A percentile compares a stretch with the other conserved stretches of the same genome.
phyloP scores from a whole-genome alignment of 31 red algal species.

The Porphyra umbilicalis region DNA sequence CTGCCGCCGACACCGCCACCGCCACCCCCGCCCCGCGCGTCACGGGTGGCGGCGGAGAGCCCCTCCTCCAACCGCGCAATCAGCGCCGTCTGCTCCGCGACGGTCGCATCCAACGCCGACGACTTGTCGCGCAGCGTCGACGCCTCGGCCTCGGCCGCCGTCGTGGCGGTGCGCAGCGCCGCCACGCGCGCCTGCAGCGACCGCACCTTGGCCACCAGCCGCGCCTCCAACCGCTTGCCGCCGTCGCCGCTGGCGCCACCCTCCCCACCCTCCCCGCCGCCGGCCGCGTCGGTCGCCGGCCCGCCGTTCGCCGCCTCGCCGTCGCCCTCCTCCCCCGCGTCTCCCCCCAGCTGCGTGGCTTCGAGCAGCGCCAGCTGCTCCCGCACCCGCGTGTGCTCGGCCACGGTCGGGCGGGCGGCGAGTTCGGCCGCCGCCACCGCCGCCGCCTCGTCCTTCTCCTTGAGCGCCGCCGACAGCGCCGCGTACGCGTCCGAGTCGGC shows the following conservation, averaged over 20 bases:
- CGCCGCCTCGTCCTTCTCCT: constrained; percentile 41
- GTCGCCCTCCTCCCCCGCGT: constrained; percentile 2
- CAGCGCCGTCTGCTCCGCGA: constrained; percentile 56
- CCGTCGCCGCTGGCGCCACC: background rate
- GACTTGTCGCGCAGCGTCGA: constrained; percentile 17
- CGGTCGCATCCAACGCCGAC: constrained; percentile 47
- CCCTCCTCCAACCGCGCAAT: constrained; percentile 65
- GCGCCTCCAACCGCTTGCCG: constrained; percentile 42
- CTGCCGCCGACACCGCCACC: background rate
- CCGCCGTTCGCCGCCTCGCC: background rate
- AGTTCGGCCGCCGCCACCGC: constrained; percentile 15
- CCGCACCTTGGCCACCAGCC: constrained; percentile 51
- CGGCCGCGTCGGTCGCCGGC: background rate
- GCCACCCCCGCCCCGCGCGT: background rate
- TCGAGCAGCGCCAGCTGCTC: constrained; percentile 56
- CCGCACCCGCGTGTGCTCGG: constrained; percentile 43
- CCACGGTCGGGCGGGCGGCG: constrained; percentile 28
- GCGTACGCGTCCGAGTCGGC: constrained; percentile 52
- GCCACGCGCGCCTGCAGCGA: constrained; percentile 47
- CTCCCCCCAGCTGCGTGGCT: constrained; percentile 34
- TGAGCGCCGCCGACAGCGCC: constrained; percentile 31
- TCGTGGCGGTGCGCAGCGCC: constrained; percentile 38
- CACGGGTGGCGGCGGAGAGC: constrained; percentile 7
- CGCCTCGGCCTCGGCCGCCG: constrained; percentile 27
- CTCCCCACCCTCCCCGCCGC: background rate